These are phyloP conservation scores for Metschnikowia reukaufii DNA, from an alignment of 805 yeast genomes.

Conservation along the genomic window DNA sequence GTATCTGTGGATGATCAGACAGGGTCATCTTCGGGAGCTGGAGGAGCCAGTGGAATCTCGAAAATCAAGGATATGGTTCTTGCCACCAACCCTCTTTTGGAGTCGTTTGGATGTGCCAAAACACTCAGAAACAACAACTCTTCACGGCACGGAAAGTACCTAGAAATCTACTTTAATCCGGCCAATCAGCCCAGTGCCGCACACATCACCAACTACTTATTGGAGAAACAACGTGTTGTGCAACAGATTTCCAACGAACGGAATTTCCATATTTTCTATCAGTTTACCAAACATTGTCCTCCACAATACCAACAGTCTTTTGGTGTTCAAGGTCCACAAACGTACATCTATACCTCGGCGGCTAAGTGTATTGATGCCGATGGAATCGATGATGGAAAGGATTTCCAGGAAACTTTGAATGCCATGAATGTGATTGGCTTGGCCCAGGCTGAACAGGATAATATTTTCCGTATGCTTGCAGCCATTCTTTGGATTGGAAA, in stretches of 20 bases:
- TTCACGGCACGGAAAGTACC: conserved; percentile 89
- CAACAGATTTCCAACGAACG: conserved; percentile 90
- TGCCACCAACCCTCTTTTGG: conserved; percentile 92
- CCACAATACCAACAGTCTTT: conserved; percentile 76
- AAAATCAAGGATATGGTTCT: conserved; percentile 95
- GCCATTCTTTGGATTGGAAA: conserved; percentile 94
- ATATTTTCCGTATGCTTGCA: conserved; percentile 81
- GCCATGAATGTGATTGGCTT: conserved; percentile 92
- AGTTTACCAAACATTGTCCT: conserved; percentile 87
- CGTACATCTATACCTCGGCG: conserved; percentile 83
- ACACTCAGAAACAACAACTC: conserved; percentile 87
- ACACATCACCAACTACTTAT: conserved; percentile 88
- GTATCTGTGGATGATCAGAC: conserved; percentile 59
- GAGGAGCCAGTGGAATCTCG: conserved; percentile 52
- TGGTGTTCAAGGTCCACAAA: conserved; percentile 94
- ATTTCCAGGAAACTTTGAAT: conserved; percentile 73
- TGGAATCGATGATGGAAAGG: conserved; percentile 79
- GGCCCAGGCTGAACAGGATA: conserved; percentile 79
- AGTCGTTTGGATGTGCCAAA: conserved; percentile 92
- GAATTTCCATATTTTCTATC: conserved; percentile 96
- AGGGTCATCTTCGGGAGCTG: conserved; percentile 22
- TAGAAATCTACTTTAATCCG: conserved; percentile 83
- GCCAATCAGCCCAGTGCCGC: conserved; percentile 86
- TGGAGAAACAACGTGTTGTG: conserved; percentile 97
- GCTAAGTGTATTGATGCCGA: conserved; percentile 84